Conservation (phyloP, 1,139 yeast species). For the Arxiozyma slooffiae region DNA sequence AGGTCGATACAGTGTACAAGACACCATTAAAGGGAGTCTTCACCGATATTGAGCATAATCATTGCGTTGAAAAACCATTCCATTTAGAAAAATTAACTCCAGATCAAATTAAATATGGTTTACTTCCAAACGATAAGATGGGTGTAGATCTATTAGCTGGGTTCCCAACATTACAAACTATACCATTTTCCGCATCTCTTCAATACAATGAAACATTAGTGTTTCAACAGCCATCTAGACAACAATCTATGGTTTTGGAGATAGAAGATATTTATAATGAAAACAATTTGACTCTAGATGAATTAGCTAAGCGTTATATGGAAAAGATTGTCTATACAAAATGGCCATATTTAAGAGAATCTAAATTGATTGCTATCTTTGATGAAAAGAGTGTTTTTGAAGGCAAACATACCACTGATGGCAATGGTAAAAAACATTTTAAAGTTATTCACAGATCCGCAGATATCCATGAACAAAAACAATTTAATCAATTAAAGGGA, state of each 20-base stretch:
- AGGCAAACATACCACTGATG: constrained; percentile 28
- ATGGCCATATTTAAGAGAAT: constrained; percentile 88
- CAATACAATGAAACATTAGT: constrained; percentile 59
- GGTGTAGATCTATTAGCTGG: constrained; percentile 76
- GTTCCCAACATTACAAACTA: constrained; percentile 70
- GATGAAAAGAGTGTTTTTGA: constrained; percentile 48
- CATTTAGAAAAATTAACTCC: constrained; percentile 43
- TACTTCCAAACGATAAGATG: constrained; percentile 55
- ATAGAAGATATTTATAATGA: constrained; percentile 49
- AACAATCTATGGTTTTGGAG: constrained; percentile 67
- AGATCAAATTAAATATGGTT: constrained; percentile 44
- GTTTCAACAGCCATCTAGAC: constrained; percentile 76
- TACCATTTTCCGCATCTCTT: constrained; percentile 50
- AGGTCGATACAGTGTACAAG: constrained; percentile 55
- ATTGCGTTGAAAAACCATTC: constrained; percentile 55
- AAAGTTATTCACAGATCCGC: constrained; percentile 37
- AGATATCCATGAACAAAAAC: constrained; percentile 36
- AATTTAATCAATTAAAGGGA: constrained; percentile 33
- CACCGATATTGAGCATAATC: constrained; percentile 67
- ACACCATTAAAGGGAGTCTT: constrained; percentile 76
- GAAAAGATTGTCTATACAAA: constrained; percentile 59
- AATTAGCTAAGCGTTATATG: constrained; percentile 50
- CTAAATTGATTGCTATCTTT: constrained; percentile 54
- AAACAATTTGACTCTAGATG: constrained; percentile 32
- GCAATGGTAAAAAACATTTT: constrained; percentile 23